Percentiles rank a stretch among this genome's conserved stretches.
phyloP scores from a whole-genome alignment of 2,329 filamentous ascomycete species.

The Camillea tinctor region DNA sequence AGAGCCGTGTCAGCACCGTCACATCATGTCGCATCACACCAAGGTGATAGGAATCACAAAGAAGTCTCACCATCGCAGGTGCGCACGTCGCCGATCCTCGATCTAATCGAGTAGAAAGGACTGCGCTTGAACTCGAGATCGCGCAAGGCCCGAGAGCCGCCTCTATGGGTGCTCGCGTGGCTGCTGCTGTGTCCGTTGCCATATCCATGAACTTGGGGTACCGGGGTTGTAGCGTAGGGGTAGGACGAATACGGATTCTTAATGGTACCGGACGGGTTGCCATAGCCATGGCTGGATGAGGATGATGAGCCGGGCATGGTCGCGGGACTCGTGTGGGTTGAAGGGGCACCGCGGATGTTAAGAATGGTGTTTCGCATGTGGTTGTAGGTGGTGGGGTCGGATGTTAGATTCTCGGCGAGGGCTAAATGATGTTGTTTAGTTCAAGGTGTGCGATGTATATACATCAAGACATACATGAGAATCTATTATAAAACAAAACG shows the following conservation, averaged over 20 bases:
- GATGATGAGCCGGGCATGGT: constrained; percentile 10
- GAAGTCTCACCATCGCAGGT: constrained; percentile 67
- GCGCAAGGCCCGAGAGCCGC: constrained; percentile 6
- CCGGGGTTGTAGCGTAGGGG: background rate
- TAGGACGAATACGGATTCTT: background rate
- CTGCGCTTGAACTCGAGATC: constrained; percentile 62
- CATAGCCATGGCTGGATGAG: constrained; percentile 9
- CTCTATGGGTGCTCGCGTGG: constrained; percentile 10
- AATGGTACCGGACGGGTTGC: background rate
- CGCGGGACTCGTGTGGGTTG: constrained; percentile 3
- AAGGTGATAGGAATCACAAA: background rate
- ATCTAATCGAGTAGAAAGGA: constrained; percentile 77
- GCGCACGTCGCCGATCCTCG: constrained; percentile 62
- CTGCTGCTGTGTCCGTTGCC: constrained; percentile 12
- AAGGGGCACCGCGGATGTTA: constrained; percentile 2
- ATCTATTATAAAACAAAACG: too few relatives aligned
- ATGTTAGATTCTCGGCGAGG: constrained; percentile 20
- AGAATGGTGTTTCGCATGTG: constrained; percentile 17
- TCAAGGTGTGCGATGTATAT: too few relatives aligned
- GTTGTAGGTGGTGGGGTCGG: constrained; percentile 11
- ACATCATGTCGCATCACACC: background rate
- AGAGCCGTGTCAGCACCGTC: constrained; percentile 11
- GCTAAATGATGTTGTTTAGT: constrained; percentile 20
- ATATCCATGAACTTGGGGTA: constrained; percentile 10
- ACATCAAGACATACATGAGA: too few relatives aligned